Evolutionary conservation across 768 basidiomycete species (phyloP), one percentile per base, ranked within the genome.

Genomic region (Pholiota molesta): DNA sequence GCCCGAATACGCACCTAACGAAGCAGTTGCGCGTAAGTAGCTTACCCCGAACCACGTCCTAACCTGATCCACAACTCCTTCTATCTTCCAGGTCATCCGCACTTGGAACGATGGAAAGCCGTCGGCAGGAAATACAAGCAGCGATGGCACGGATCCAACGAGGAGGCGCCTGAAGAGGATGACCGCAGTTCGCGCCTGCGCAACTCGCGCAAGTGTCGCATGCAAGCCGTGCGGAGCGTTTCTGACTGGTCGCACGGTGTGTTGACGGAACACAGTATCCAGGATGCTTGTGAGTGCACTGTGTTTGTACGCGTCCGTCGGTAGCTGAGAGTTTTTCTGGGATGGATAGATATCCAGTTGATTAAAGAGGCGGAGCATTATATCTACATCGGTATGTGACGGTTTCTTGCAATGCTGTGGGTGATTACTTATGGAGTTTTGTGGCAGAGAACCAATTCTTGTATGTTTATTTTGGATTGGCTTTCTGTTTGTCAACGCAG

Each of bases 241-340:
- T 87, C 83, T 1, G 97, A 98, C 75, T 99, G 97, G 97, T 92
- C 89, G 68, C 93, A 95, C 68, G 97, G 96, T 2, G 91, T 95
- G 37, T 79, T 96, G 65, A 90, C 86, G 3, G 97, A 98, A 74
- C 85, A 87, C 61, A 95, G 92, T 73, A 94, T 99, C 62, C 96
- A 97, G 76, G 91, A 94, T 67, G 96, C 97, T 52, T 95, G 92
- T 93, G 69, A 72, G 90, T 84, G 2, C 51, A 31, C 40, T 33
- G 11, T 55, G 44, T 55, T n/a, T 44, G 57, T 60, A 14, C 2
- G 3, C 19, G 2, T 10, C 29, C 3, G 29, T 51, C 13, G 23
- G 11, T 33, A 13, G 14, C n/a, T 39, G 19, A 40, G 13, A 5
- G 29, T 7, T 39, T 16, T 3, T 21, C n/a, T 53, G 52, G 35